Base-by-base conservation (phyloP, 164 flowering plant species). In the Nymphaea colorata region DNA sequence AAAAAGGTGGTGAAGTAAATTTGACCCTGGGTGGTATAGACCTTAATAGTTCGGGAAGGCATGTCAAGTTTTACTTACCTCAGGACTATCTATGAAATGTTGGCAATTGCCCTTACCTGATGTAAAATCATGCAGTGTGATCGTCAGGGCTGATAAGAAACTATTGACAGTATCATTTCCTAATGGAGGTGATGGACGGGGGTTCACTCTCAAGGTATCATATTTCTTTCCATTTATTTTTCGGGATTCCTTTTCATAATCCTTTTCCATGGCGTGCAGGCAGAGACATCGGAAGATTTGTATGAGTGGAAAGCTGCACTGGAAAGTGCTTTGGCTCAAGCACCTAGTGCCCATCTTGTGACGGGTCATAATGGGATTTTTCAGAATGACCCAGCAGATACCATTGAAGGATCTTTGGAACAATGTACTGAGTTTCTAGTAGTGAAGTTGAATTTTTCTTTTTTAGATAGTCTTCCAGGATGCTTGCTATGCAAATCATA, bases 21-120 rank as follows among this genome's bases (percentile, higher is more conserved):
- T 76, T 88, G 79, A 94, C 90, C 59, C 95, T 94, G 68, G 98
- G 98, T 76, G 97, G 98, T 42, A 94, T 94, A 79, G 98, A 94
- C 75, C 95, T 94, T 77, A 91, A 94, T 89, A 91, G 84, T 79
- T 88, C 98, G 80, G 98, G 98, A 91, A 94, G 98, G 98, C 88
- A 71, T 79, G 88, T 78, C 36, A 25, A 25, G 36, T 75, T 70
- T 73, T 76, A 62, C 25, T 70, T 66, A 47, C 12, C 6, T 61
- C 17, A 42, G 41, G 53, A 11, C n/a, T 6, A 43, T 7, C 47
- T 4, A 5, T 65, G 61, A 44, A 12, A 16, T 5, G 59, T 44
- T 63, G 57, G 36, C 42, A 64, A 55, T 61, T 17, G 6, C 64
- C 18, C n/a, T 61, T 11, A 7, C n/a, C n/a, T 8, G n/a, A 61